Evolutionary conservation across 2,329 filamentous ascomycete genomes (phyloP).

Genomic region (Colletotrichum lupini): DNA sequence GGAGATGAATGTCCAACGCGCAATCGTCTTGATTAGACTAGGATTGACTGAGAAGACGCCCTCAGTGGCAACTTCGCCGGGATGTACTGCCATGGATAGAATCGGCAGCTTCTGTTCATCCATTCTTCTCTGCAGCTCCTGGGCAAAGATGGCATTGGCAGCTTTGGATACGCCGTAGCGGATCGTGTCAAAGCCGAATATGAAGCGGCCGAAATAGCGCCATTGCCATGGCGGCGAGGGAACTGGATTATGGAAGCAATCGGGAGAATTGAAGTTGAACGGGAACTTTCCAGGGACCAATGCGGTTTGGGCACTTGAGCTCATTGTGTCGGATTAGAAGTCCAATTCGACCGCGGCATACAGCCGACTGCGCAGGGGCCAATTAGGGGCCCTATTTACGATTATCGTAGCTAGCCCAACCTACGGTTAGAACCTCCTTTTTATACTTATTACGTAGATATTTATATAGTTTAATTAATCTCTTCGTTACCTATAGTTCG

Average conservation of each 20-base stretch:
- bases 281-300: conserved; percentile 35
- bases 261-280: conserved; percentile 35
- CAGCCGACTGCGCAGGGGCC: no score
- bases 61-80: conserved; percentile 34
- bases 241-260: conserved; percentile 24
- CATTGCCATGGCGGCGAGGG: conserved; percentile 30
- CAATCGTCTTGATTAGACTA: conserved; percentile 9
- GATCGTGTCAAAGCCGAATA: conserved; percentile 38
- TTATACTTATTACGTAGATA: no score
- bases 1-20: conserved; percentile 16
- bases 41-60: conserved; percentile 15
- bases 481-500: no score
- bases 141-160: conserved; percentile 36
- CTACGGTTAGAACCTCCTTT: no score
- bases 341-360: no score
- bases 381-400: no score
- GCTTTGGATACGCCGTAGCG: conserved; percentile 40
- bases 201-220: conserved; percentile 11
- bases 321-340: no score
- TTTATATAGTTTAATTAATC: no score
- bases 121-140: conserved; percentile 34
- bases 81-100: conserved; percentile 35
- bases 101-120: conserved; percentile 30
- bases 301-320: conserved; percentile 28
- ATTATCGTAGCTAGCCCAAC: no score